Base-by-base conservation (phyloP, 2,329 filamentous ascomycete genomes). In the Aspergillus felis region DNA sequence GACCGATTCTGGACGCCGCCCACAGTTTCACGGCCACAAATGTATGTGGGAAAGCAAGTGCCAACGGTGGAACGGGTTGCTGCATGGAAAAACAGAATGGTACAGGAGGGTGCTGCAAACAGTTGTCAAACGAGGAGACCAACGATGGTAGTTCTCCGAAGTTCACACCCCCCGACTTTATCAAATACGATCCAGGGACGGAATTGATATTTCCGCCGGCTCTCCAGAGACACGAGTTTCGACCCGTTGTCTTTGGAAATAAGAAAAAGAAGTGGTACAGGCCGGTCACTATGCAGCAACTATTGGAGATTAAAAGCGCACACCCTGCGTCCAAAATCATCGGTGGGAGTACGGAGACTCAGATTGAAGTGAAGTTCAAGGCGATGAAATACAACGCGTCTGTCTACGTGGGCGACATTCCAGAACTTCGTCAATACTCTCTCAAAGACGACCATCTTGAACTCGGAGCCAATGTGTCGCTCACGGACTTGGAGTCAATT, bases 291-390 rank as follows among this genome's bases (percentile, higher is more conserved):
- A 71, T 97, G 17, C 82, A 91, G 42, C 92, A 99, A 70, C 80
- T 99, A 17, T 82, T 97, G 17, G 89, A 96, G 70, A 96, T 99
- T 77, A 97, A 97, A 79, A 87, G 82, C 66, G 86, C 84, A 0
- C 88, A 91, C 64, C 93, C 93, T 0, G 86, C 87, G 27, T 91
- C 93, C 4, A 99, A 97, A 75, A 86, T 99, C 60, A 96, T 99
- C 60, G 93, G 92, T 51, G 94, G 94, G 60, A 96, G 92, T 71
- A 96, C 92, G 2, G 94, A 99, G 74, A 97, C 93, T 0, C 94
- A 97, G 75, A 97, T 99, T 59, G 94, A 99, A 76, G 90, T 95
- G 77, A 97, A 96, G 76, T 97, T 99, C 83, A 97, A 97, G 78
- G 91, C 88, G 1, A 85, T 96, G 80, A 84, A 92, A 66, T 97